phyloP scores from a whole-genome alignment of 2,329 filamentous ascomycete genomes.

The Plenodomus biglobosus region DNA sequence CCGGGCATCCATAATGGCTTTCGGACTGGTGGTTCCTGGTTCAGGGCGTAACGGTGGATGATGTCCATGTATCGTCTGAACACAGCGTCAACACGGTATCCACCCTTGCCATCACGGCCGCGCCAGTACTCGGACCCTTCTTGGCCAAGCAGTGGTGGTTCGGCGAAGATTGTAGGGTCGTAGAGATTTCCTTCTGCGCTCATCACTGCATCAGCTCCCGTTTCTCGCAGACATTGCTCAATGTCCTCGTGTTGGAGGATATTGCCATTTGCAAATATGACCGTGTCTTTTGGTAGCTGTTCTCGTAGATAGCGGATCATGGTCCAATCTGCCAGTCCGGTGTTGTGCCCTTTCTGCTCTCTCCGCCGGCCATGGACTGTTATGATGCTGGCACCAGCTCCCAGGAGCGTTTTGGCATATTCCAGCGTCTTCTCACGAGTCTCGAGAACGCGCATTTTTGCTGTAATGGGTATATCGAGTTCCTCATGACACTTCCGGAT shows the following conservation, averaged over 20 bases:
- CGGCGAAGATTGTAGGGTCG: slow-evolving; percentile 83
- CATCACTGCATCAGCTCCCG: slow-evolving; percentile 92
- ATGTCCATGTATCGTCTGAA: slow-evolving; percentile 89
- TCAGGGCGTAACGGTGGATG: slow-evolving; percentile 75
- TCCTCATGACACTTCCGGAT: slow-evolving; percentile 80
- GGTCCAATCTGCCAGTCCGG: slow-evolving; percentile 90
- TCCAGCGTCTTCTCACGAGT: slow-evolving; percentile 81
- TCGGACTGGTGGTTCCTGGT: slow-evolving; percentile 64
- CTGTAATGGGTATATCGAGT: slow-evolving; percentile 82
- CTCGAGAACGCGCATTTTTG: slow-evolving; percentile 90
- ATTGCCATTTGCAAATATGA: slow-evolving; percentile 97
- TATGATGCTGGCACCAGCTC: slow-evolving; percentile 86
- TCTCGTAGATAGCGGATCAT: slow-evolving; percentile 80
- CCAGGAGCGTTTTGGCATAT: slow-evolving; percentile 85
- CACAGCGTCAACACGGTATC: slow-evolving; percentile 86
- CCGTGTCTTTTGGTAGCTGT: slow-evolving; percentile 79
- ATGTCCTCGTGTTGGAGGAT: slow-evolving; percentile 80
- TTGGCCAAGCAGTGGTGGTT: slow-evolving; percentile 62
- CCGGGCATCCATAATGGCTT: slow-evolving; percentile 72
- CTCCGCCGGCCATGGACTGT: slow-evolving; percentile 86
- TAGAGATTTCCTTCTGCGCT: slow-evolving; percentile 93
- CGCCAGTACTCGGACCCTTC: slow-evolving; percentile 83
- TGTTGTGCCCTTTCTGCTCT: slow-evolving; percentile 95
- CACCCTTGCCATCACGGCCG: slow-evolving; percentile 74
- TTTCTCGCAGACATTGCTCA: slow-evolving; percentile 73